Evolutionary conservation across 441 rosid species (phyloP).

Genomic region (Macaranga tanarius): DNA sequence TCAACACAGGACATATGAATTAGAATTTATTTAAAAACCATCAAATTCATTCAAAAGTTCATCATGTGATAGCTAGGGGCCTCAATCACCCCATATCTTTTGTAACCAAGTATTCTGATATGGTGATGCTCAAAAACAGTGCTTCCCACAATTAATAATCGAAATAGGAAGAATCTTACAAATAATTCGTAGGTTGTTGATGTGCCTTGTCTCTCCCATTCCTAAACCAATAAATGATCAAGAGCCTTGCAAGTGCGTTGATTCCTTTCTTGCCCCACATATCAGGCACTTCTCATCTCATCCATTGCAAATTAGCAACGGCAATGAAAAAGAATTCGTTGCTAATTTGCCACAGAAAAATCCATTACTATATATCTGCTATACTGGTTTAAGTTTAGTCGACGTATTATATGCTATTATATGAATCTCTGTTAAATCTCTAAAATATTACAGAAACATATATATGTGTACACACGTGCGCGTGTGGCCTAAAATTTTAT

Average conservation of each 20-base stretch:
- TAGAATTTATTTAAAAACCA: neutral
- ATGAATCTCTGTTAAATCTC: too few relatives aligned
- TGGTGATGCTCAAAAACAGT: constrained; percentile 25
- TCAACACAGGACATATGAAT: neutral
- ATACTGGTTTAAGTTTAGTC: too few relatives aligned
- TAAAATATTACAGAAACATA: too few relatives aligned
- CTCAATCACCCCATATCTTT: neutral
- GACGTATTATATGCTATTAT: too few relatives aligned
- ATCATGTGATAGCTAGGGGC: neutral
- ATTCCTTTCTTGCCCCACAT: too few relatives aligned
- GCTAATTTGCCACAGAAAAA: too few relatives aligned
- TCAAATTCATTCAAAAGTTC: neutral
- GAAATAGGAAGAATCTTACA: neutral
- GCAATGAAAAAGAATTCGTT: too few relatives aligned
- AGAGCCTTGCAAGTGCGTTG: neutral
- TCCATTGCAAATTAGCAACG: too few relatives aligned
- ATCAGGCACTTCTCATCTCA: too few relatives aligned
- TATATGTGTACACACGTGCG: too few relatives aligned
- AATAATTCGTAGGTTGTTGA: neutral
- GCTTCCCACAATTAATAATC: constrained; percentile 21
- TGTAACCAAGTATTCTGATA: neutral
- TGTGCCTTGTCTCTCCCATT: neutral
- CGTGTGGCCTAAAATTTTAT: too few relatives aligned
- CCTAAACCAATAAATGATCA: neutral
- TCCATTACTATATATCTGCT: too few relatives aligned